These are phyloP conservation scores for Phytophthora fragariae DNA, from an alignment of 352 stramenopile species.

Conservation along the genomic window DNA sequence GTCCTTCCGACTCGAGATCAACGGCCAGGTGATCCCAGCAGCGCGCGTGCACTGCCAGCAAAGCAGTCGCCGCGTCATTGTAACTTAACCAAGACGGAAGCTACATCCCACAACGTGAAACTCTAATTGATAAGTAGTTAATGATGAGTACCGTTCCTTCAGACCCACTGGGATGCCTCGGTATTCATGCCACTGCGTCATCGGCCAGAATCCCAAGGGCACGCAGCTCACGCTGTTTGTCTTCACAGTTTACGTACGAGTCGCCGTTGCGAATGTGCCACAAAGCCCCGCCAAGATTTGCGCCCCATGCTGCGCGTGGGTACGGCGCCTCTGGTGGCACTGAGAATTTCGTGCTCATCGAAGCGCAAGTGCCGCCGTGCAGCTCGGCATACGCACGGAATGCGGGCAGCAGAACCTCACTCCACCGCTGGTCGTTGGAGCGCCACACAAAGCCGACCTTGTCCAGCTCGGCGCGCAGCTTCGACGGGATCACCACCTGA, in stretches of 20 bases:
- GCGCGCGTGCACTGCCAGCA: slow-evolving; percentile 54
- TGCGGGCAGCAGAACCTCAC: slow-evolving; percentile 67
- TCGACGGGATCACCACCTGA: slow-evolving; percentile 47
- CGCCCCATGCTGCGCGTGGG: slow-evolving; percentile 63
- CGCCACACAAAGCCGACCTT: slow-evolving; percentile 74
- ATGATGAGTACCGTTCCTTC: neutral
- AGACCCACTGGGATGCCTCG: neutral
- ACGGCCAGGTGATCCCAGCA: slow-evolving; percentile 24
- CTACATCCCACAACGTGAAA: slow-evolving; percentile 6
- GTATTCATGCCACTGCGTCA: slow-evolving; percentile 30
- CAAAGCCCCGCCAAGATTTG: slow-evolving; percentile 77
- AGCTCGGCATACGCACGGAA: slow-evolving; percentile 67
- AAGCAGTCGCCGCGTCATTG: slow-evolving; percentile 44
- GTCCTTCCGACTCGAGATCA: slow-evolving; percentile 50
- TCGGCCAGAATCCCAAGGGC: slow-evolving; percentile 58
- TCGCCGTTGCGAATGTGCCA: slow-evolving; percentile 90
- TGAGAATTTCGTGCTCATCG: slow-evolving; percentile 81
- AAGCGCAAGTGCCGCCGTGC: slow-evolving; percentile 60
- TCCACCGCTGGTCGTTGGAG: slow-evolving; percentile 77
- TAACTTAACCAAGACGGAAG: slow-evolving; percentile 25
- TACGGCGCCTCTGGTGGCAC: slow-evolving; percentile 70
- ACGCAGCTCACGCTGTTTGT: slow-evolving; percentile 71
- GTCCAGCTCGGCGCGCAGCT: slow-evolving; percentile 63
- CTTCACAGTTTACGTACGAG: slow-evolving; percentile 73
- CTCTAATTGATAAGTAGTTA: slow-evolving; percentile 36